phyloP scores from a whole-genome alignment of 768 basidiomycete species.

The Kwoniella bestiolae region DNA sequence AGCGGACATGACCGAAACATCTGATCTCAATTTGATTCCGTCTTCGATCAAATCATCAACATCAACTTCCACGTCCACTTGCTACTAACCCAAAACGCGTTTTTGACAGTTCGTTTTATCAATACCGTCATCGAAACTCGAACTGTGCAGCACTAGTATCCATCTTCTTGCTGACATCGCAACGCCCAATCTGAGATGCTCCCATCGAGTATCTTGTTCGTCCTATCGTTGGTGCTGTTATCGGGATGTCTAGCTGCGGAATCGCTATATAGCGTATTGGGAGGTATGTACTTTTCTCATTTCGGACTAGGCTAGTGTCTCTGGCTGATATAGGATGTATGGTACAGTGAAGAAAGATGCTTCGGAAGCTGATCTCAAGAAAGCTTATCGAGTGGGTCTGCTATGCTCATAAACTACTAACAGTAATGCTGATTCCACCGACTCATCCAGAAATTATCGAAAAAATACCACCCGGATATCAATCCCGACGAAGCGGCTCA shows the following conservation, averaged over 20 bases:
- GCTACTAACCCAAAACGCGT: background rate
- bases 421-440: background rate
- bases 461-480: slow-evolving; percentile 93
- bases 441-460: slow-evolving; percentile 66
- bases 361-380: slow-evolving; percentile 83
- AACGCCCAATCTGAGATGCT: slow-evolving; percentile 26
- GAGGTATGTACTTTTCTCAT: slow-evolving; percentile 64
- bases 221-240: slow-evolving; percentile 37
- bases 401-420: too few relatives aligned
- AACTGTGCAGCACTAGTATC: too few relatives aligned
- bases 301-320: background rate
- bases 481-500: slow-evolving; percentile 80
- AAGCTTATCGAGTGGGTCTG: slow-evolving; percentile 76
- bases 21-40: background rate
- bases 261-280: slow-evolving; percentile 71
- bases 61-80: slow-evolving; percentile 5
- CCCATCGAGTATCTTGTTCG: slow-evolving; percentile 33
- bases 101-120: too few relatives aligned
- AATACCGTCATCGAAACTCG: too few relatives aligned
- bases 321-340: background rate
- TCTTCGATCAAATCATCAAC: background rate
- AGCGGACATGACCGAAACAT: background rate
- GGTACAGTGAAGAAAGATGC: slow-evolving; percentile 71
- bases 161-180: background rate
- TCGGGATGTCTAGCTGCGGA: slow-evolving; percentile 48